Conservation (phyloP, 192 early-diverging fungal species). For the Rhizoclosmatium sp. region DNA sequence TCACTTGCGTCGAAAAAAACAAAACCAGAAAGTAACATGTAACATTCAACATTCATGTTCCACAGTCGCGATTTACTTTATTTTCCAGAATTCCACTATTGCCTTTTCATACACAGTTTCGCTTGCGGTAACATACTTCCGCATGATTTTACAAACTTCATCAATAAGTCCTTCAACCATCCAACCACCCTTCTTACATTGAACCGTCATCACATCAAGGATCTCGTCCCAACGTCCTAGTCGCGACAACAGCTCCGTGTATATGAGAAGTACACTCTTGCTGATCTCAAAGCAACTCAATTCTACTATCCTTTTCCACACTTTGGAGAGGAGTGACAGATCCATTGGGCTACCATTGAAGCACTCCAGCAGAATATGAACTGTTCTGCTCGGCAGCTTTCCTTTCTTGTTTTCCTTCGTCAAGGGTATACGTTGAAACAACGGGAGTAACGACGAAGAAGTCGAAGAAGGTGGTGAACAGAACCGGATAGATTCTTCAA, state of each 20-base stretch:
- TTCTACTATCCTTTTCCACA: constrained; percentile 8
- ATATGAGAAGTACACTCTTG: constrained; percentile 8
- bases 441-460: background rate
- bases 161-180: constrained; percentile 3
- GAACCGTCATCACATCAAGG: constrained; percentile 1
- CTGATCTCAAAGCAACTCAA: background rate
- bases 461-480: background rate
- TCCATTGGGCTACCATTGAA: constrained; percentile 14
- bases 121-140: background rate
- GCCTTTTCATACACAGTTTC: background rate
- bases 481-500: constrained; percentile 11
- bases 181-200: constrained; percentile 10
- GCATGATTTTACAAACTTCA: background rate
- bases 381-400: background rate
- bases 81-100: background rate
- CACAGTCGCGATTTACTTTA: background rate
- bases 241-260: constrained; percentile 14
- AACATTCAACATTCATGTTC: background rate
- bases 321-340: background rate
- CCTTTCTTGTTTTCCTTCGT: background rate
- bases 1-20: background rate
- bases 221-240: constrained; percentile 1
- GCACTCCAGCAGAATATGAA: constrained; percentile 1
- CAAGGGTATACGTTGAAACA: background rate
- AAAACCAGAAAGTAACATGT: background rate